phyloP scores from a whole-genome alignment of 257 asterid genomes.

The Mitragyna speciosa region DNA sequence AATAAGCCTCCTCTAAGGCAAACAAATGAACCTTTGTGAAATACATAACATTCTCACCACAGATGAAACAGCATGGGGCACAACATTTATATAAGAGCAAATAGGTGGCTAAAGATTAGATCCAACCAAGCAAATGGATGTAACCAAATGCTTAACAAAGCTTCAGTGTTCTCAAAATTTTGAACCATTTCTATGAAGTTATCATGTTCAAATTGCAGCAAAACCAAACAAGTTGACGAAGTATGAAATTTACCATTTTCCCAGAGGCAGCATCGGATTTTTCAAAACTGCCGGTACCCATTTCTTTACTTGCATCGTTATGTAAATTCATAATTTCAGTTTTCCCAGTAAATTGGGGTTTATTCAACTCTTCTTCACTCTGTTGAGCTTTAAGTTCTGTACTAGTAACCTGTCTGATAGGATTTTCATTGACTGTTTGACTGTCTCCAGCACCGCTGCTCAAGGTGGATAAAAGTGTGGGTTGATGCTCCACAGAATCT shows the following conservation, averaged over 20 bases:
- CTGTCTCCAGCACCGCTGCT: slow-evolving; percentile 13
- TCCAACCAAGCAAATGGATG: no score
- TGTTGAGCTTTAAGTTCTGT: slow-evolving; percentile 27
- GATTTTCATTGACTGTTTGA: slow-evolving; percentile 42
- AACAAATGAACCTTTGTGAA: background rate
- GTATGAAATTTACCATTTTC: slow-evolving; percentile 35
- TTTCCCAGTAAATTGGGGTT: slow-evolving; percentile 30
- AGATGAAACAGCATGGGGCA: no score
- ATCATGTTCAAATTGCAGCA: no score
- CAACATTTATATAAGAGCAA: no score
- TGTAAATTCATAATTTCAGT: slow-evolving; percentile 22
- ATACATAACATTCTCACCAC: no score
- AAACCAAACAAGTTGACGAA: slow-evolving; percentile 11
- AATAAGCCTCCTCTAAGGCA: background rate
- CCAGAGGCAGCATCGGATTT: slow-evolving; percentile 25
- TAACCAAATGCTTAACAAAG: no score
- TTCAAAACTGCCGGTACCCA: slow-evolving; percentile 24
- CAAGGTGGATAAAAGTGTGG: slow-evolving; percentile 27
- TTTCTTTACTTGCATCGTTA: slow-evolving; percentile 29
- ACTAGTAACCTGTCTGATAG: slow-evolving; percentile 54
- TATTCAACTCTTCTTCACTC: slow-evolving; percentile 20
- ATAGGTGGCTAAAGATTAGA: no score
- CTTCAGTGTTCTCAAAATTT: no score
- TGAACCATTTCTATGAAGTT: no score
- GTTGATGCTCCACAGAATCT: slow-evolving; percentile 41